A percentile compares a stretch with the other conserved stretches of the same genome.
phyloP scores from a whole-genome alignment of 495 filamentous ascomycete genomes.

The Hypoxylon rickii region DNA sequence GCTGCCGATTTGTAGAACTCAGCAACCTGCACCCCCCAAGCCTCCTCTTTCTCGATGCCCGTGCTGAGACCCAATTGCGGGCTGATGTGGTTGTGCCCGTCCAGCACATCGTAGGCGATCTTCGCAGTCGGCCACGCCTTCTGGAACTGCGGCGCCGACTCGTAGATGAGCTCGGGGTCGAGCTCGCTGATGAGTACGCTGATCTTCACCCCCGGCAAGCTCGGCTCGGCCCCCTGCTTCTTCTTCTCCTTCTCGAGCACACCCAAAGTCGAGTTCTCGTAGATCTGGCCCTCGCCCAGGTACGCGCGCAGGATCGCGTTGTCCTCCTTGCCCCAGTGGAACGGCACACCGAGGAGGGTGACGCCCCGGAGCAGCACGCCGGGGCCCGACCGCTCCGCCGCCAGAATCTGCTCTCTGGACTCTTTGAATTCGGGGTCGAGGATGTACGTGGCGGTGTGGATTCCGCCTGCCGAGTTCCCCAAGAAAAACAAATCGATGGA shows the following conservation, averaged over 20 bases:
- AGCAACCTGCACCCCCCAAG: constrained; percentile 45
- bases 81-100: constrained; percentile 52
- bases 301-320: constrained; percentile 35
- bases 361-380: constrained; percentile 40
- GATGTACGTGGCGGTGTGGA: constrained; percentile 46
- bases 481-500: constrained; percentile 45
- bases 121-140: constrained; percentile 37
- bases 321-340: constrained; percentile 37
- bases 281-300: constrained; percentile 35
- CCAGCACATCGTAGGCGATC: constrained; percentile 36
- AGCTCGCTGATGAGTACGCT: constrained; percentile 43
- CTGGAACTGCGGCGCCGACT: constrained; percentile 39
- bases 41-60: constrained; percentile 46
- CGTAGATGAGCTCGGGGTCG: constrained; percentile 43
- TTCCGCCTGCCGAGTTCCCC: constrained; percentile 52
- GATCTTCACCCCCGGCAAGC: constrained; percentile 35
- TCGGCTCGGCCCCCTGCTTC: constrained; percentile 24
- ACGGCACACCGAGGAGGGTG: constrained; percentile 44
- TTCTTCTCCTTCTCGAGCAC: constrained; percentile 35
- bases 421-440: constrained; percentile 36
- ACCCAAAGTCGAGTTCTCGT: constrained; percentile 36
- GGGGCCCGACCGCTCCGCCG: constrained; percentile 19
- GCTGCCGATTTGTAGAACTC: constrained; percentile 31
- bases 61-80: constrained; percentile 43
- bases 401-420: constrained; percentile 25